These are phyloP conservation scores for Solanum aculeatissimum DNA, from an alignment of 305 asterid species.

Conservation along the genomic window DNA sequence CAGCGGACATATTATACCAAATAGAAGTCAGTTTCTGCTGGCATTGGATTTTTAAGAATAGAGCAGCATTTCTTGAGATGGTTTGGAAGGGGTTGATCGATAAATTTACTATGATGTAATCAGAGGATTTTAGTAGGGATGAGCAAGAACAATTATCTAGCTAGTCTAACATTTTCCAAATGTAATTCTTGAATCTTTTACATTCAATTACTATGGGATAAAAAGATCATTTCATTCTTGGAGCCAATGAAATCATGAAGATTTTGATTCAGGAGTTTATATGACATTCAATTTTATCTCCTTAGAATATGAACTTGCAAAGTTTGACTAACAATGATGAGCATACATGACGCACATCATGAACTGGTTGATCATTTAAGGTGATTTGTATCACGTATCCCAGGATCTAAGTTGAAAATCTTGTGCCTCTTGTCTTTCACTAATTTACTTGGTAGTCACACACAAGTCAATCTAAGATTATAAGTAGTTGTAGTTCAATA, in stretches of 20 bases:
- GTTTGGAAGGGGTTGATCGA: neutral
- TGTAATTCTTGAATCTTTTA: neutral
- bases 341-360: neutral
- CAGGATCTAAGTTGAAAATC: neutral
- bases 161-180: neutral
- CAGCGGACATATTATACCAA: neutral
- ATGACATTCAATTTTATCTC: neutral
- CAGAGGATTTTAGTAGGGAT: neutral
- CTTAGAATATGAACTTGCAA: neutral
- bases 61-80: neutral
- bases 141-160: neutral
- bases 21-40: neutral
- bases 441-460: neutral
- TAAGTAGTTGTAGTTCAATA: neutral
- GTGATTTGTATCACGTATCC: neutral
- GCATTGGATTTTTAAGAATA: neutral
- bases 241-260: neutral
- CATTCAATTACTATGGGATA: neutral
- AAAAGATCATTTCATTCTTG: neutral
- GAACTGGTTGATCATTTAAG: neutral
- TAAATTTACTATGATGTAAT: neutral
- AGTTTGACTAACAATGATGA: neutral
- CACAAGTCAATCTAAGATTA: neutral
- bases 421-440: neutral
- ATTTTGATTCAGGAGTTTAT: neutral